Evolutionary conservation across 495 filamentous ascomycete species (phyloP), one percentile per base, ranked within the genome.

Genomic region (Penicillium parvum): DNA sequence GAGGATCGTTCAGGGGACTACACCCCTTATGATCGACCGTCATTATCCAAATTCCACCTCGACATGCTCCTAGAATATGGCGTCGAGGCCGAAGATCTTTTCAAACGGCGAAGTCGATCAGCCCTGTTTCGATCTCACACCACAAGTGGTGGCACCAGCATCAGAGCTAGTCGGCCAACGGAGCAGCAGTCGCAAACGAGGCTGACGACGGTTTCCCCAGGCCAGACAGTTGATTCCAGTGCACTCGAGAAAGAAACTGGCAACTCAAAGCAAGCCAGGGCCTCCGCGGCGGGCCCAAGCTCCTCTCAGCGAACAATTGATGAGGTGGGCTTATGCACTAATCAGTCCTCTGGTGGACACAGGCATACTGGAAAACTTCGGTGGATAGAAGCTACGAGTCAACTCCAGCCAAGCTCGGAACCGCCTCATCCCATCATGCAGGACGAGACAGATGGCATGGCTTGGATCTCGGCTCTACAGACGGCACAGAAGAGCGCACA

Each of bases 11-110:
- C 43, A 6, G 22, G 23, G 2, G 43, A 50, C 7, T 34, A 39
- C 20, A 20, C 17, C 7, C 15, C 41, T 3, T 39, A 43, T 1
- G 21, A 26, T 27, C 19, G 32, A 37, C 41, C 34, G 26, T 37
- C 38, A 17, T 49, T 32, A 33, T 43, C 41, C 26, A 60, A 57
- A 40, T 60, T 46, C 28, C 43, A 53, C 28, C 40, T 49, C 26
- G 53, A 56, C 30, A 60, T 60, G 45, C 40, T 60, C 22, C n/a
- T 45, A 28, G 46, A 57, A 19, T 60, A 57, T 34, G 56, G 56
- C 5, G 43, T 60, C 39, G 26, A 52, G 10, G 32, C 47, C 5
- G 37, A 44, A n/a, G 29, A 42, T n/a, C 30, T 53, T 15, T 23
- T 23, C 27, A 15, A n/a, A n/a, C n/a, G n/a, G 15, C 8, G 20